Evolutionary conservation across 192 early-diverging fungal species (phyloP).

Genomic region (Coemansia sp.): DNA sequence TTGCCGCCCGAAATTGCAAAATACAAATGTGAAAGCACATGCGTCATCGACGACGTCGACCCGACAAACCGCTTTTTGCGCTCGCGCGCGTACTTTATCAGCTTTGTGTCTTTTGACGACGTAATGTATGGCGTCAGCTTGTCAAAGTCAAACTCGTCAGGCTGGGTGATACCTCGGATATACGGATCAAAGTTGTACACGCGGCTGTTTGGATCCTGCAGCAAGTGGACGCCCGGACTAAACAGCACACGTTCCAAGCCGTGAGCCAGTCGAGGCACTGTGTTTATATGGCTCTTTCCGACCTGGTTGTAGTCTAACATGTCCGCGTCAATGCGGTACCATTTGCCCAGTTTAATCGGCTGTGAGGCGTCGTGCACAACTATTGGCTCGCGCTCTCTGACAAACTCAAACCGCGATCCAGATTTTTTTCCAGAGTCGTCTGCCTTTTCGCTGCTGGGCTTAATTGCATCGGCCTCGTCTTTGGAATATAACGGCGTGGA

Average conservation of each 20-base stretch:
- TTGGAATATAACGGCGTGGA: constrained; percentile 36
- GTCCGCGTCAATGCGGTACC: constrained; percentile 39
- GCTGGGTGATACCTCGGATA: constrained; percentile 75
- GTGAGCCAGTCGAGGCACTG: constrained; percentile 49
- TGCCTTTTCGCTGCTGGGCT: constrained; percentile 4
- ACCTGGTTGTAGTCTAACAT: constrained; percentile 11
- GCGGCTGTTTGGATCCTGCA: constrained; percentile 73
- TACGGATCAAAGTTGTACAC: constrained; percentile 81
- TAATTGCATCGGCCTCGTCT: constrained; percentile 23
- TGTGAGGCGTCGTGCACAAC: constrained; percentile 35
- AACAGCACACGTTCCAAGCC: constrained; percentile 50
- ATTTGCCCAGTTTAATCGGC: constrained; percentile 39
- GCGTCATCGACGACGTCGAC: constrained; percentile 88
- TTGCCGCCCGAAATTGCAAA: constrained; percentile 67
- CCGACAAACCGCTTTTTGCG: constrained; percentile 65
- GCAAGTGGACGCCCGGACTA: constrained; percentile 77
- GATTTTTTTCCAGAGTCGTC: background rate
- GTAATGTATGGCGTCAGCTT: constrained; percentile 76
- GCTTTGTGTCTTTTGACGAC: constrained; percentile 68
- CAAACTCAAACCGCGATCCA: constrained; percentile 25
- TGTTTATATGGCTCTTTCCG: constrained; percentile 34
- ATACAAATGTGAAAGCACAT: constrained; percentile 73
- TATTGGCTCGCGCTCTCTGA: constrained; percentile 40
- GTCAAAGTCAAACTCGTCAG: constrained; percentile 78
- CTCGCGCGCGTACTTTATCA: constrained; percentile 56